These are phyloP conservation scores for Pythium plurisporium DNA, from an alignment of 352 stramenopile species.

Conservation along the genomic window DNA sequence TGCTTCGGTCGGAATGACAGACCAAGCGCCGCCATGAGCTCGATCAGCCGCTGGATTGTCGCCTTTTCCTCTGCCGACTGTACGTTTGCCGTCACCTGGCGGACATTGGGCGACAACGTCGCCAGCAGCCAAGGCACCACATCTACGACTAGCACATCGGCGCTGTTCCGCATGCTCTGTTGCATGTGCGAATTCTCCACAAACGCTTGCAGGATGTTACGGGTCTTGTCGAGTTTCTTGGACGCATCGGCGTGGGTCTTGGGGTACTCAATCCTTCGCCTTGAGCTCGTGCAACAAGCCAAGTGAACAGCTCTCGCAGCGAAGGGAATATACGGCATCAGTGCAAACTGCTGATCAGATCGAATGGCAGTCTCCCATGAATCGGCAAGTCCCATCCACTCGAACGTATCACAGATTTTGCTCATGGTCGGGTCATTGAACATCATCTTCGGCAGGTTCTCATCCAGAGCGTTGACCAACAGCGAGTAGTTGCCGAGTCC, in stretches of 20 bases:
- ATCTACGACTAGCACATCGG: slow-evolving; percentile 59
- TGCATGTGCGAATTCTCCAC: slow-evolving; percentile 58
- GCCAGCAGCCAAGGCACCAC: slow-evolving; percentile 72
- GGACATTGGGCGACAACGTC: slow-evolving; percentile 60
- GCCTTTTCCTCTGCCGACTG: slow-evolving; percentile 62
- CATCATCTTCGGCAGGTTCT: slow-evolving; percentile 85
- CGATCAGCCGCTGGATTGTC: slow-evolving; percentile 61
- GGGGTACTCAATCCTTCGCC: slow-evolving; percentile 70
- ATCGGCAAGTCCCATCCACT: slow-evolving; percentile 82
- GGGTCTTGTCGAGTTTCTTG: slow-evolving; percentile 50
- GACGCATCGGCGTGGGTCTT: slow-evolving; percentile 51
- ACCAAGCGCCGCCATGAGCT: slow-evolving; percentile 73
- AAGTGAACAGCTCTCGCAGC: slow-evolving; percentile 62
- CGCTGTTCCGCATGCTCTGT: slow-evolving; percentile 50
- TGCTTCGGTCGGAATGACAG: slow-evolving; percentile 74
- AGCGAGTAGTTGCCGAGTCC: slow-evolving; percentile 75
- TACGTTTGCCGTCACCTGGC: slow-evolving; percentile 48
- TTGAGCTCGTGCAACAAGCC: slow-evolving; percentile 70
- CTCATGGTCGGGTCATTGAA: slow-evolving; percentile 89
- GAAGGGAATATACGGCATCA: slow-evolving; percentile 66
- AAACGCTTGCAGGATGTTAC: slow-evolving; percentile 66
- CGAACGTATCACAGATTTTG: slow-evolving; percentile 74
- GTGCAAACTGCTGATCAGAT: slow-evolving; percentile 67
- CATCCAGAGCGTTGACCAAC: slow-evolving; percentile 83
- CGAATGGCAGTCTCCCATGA: slow-evolving; percentile 56